Evolutionary conservation across 1,284 basidiomycete species (phyloP).

Genomic region (Tylopilus sp.): DNA sequence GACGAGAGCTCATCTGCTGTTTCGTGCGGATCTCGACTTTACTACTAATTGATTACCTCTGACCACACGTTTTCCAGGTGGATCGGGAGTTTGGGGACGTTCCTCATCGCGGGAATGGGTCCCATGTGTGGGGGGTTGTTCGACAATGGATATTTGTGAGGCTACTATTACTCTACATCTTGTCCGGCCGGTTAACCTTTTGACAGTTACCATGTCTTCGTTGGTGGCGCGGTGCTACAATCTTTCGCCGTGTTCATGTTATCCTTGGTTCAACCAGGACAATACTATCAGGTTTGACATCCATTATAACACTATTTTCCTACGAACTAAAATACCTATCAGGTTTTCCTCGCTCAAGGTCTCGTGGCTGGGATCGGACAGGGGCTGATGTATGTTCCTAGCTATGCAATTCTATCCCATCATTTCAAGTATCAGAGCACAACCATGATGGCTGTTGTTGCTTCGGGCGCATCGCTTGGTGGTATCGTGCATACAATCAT

Average conservation of each 20-base stretch:
- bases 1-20: too few relatives aligned
- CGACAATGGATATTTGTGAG: constrained; percentile 46
- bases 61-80: constrained; percentile 26
- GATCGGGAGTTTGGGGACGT: constrained; percentile 38
- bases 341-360: constrained; percentile 50
- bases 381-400: constrained; percentile 47
- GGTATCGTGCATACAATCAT: constrained; percentile 48
- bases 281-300: constrained; percentile 47
- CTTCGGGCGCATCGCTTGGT: constrained; percentile 46
- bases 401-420: constrained; percentile 47
- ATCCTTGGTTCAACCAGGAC: constrained; percentile 45
- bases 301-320: not conserved
- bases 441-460: constrained; percentile 43
- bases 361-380: constrained; percentile 43
- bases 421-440: constrained; percentile 45
- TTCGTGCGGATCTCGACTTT: too few relatives aligned
- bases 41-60: too few relatives aligned
- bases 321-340: not conserved
- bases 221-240: constrained; percentile 39
- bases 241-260: constrained; percentile 48
- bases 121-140: constrained; percentile 39
- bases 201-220: constrained; percentile 20
- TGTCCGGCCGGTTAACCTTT: not conserved
- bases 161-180: not conserved
- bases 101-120: constrained; percentile 36